These are phyloP conservation scores for Sungouiozyma intestinalis DNA, from an alignment of 805 yeast genomes.

Conservation along the genomic window DNA sequence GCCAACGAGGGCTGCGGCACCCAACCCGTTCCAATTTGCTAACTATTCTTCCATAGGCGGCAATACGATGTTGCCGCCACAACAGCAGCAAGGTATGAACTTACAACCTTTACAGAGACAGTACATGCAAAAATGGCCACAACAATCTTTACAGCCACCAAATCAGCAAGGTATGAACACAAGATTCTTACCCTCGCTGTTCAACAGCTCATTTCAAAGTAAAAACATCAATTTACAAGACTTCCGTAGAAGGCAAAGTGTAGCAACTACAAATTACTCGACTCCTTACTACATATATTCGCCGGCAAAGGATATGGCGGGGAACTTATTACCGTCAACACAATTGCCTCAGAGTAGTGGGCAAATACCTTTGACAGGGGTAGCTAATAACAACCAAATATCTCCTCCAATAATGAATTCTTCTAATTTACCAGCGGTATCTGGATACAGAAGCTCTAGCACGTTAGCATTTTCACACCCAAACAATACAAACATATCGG, in stretches of 20 bases:
- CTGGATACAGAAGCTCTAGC: not conserved
- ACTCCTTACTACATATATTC: not conserved
- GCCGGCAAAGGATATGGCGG: not conserved
- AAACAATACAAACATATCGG: not conserved
- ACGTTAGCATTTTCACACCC: not conserved
- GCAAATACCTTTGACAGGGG: not conserved
- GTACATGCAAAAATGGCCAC: slow-evolving; percentile 1
- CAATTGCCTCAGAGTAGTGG: not conserved
- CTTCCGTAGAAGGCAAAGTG: slow-evolving; percentile 30
- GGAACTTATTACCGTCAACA: not conserved
- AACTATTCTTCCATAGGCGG: slow-evolving; percentile 5
- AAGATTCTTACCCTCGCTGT: slow-evolving; percentile 15
- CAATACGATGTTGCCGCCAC: slow-evolving; percentile 1
- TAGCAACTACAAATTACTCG: slow-evolving; percentile 17
- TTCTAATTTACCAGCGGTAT: not conserved
- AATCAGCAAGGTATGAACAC: slow-evolving; percentile 11
- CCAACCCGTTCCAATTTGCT: slow-evolving; percentile 30
- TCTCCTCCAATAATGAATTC: not conserved
- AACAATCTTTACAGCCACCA: slow-evolving; percentile 6
- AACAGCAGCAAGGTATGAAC: slow-evolving; percentile 1
- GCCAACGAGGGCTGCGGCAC: slow-evolving; percentile 37
- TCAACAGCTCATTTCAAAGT: slow-evolving; percentile 4
- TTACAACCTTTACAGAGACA: not conserved
- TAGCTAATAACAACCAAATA: not conserved
- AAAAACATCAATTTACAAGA: slow-evolving; percentile 11